Percentiles rank a stretch among this genome's conserved stretches.
Evolutionary conservation across 2,329 filamentous ascomycete species (phyloP).

Genomic region (Sporothrix dimorphospora): DNA sequence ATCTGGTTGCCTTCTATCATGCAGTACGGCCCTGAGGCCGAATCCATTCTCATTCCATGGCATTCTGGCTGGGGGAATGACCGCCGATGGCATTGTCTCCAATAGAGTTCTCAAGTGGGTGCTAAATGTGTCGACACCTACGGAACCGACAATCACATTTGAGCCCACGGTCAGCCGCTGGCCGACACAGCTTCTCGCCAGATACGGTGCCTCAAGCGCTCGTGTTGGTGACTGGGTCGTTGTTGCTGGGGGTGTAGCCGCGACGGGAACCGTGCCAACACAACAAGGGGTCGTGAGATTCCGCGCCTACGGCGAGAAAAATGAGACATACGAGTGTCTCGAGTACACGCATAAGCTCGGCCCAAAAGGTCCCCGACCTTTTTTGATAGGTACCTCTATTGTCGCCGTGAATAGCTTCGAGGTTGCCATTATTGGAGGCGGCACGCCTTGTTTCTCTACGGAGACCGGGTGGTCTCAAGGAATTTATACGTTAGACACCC

Average conservation of each 20-base stretch:
- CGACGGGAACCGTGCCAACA: constrained; percentile 47
- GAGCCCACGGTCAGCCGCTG: background rate
- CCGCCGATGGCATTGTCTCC: constrained; percentile 63
- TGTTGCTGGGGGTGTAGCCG: constrained; percentile 51
- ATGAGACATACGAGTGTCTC: constrained; percentile 37
- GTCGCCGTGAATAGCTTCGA: constrained; percentile 50
- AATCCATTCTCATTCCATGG: constrained; percentile 53
- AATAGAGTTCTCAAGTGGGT: constrained; percentile 68
- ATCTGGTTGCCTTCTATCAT: constrained; percentile 50
- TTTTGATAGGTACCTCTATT: constrained; percentile 71
- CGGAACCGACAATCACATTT: constrained; percentile 33
- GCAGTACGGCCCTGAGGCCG: constrained; percentile 29
- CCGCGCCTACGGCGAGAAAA: constrained; percentile 39
- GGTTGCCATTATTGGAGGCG: constrained; percentile 73
- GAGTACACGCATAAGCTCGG: background rate
- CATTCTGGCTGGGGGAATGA: constrained; percentile 73
- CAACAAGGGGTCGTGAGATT: constrained; percentile 57
- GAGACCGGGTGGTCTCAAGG: constrained; percentile 80
- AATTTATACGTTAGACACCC: constrained; percentile 48
- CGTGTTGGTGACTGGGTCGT: constrained; percentile 28
- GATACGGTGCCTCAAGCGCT: constrained; percentile 30
- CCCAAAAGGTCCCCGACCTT: constrained; percentile 51
- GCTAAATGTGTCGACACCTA: constrained; percentile 47
- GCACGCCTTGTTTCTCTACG: constrained; percentile 88
- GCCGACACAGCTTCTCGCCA: constrained; percentile 14